Conservation (phyloP, 106 monocot genomes). For the Dioscorea zingiberensis region DNA sequence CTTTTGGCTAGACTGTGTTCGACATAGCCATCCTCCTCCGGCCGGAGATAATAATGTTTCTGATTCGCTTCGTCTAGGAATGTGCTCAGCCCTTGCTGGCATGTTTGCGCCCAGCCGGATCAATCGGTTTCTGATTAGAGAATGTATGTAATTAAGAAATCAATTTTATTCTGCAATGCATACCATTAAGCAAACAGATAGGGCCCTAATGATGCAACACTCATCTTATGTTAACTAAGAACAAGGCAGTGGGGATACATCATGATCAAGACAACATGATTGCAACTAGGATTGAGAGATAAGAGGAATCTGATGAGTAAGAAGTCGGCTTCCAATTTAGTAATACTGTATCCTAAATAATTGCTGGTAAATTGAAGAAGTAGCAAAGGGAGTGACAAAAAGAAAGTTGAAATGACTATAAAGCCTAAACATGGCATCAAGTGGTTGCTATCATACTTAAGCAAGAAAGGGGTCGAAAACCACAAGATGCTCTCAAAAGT, state of each 20-base stretch:
- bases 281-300: constrained; percentile 2
- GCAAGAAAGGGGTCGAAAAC: no score
- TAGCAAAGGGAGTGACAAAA: no score
- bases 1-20: no score
- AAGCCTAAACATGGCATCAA: no score
- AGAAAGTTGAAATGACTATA: no score
- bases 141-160: constrained; percentile 12
- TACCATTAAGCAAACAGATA: constrained; percentile 15
- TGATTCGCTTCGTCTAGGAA: constrained; percentile 29
- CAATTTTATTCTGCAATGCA: not conserved
- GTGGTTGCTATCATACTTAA: not conserved
- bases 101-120: constrained; percentile 64
- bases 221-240: constrained; percentile 4
- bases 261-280: constrained; percentile 27
- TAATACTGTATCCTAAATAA: no score
- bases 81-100: constrained; percentile 64
- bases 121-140: constrained; percentile 45
- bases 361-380: no score
- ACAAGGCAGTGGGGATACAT: constrained; percentile 7
- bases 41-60: constrained; percentile 30
- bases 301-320: not conserved
- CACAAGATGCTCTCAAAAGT: no score
- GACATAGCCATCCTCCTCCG: not conserved
- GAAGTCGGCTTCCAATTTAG: not conserved
- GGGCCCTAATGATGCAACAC: constrained; percentile 21